phyloP scores from a whole-genome alignment of 805 yeast species.

The Spathaspora arborariae region DNA sequence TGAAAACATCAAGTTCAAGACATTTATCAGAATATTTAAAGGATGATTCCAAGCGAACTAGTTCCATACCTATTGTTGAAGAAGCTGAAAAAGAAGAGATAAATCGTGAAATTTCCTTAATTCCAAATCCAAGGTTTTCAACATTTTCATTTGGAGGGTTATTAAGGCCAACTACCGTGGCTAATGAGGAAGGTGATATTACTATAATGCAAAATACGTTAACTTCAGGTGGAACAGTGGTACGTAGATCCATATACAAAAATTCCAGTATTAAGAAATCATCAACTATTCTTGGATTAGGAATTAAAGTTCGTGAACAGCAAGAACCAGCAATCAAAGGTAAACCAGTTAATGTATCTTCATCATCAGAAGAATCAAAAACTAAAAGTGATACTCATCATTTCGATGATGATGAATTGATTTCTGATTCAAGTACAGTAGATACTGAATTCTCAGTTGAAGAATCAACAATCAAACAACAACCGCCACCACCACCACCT shows the following conservation, averaged over 20 bases:
- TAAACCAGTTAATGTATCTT: background rate
- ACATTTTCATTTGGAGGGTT: constrained; percentile 38
- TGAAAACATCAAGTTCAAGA: constrained; percentile 38
- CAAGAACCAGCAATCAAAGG: background rate
- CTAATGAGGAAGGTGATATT: constrained; percentile 10
- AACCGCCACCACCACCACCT: background rate
- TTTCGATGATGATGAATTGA: constrained; percentile 7
- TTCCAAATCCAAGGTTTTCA: constrained; percentile 42
- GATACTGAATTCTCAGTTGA: constrained; percentile 8
- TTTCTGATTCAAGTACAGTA: constrained; percentile 18
- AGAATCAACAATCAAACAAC: background rate
- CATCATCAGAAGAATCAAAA: background rate
- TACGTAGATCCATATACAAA: constrained; percentile 11
- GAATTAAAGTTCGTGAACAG: constrained; percentile 13
- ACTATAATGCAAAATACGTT: constrained; percentile 13
- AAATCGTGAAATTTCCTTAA: constrained; percentile 6
- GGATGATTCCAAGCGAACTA: background rate
- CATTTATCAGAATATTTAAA: constrained; percentile 22
- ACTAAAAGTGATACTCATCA: background rate
- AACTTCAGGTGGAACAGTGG: constrained; percentile 16
- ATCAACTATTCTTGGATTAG: constrained; percentile 25
- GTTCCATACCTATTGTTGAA: background rate
- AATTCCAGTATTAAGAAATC: constrained; percentile 7
- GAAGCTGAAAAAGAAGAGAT: constrained; percentile 4
- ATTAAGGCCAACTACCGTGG: constrained; percentile 9